Conservation (phyloP, 2,329 filamentous ascomycete species). For the Paecilomyces niveus region DNA sequence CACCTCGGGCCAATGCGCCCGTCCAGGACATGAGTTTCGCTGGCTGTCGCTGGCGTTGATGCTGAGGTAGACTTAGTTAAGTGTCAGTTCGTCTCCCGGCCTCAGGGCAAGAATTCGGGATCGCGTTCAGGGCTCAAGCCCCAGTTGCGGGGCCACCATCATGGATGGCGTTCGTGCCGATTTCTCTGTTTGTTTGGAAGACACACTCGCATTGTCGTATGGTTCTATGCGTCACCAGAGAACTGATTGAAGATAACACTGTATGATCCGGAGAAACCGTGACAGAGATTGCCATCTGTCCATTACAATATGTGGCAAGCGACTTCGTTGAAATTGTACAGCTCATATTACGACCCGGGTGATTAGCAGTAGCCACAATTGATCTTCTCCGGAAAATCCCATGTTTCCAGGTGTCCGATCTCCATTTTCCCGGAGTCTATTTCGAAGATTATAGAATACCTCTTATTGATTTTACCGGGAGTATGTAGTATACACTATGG, state of each 20-base stretch:
- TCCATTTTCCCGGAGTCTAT: neutral
- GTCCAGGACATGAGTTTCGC: neutral
- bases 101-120: neutral
- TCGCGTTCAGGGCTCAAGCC: neutral
- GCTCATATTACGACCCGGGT: no score
- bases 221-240: neutral
- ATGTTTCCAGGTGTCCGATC: neutral
- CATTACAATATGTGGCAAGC: neutral
- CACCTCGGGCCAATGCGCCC: neutral
- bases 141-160: neutral
- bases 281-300: neutral
- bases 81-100: neutral
- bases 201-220: neutral
- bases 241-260: neutral
- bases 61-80: neutral
- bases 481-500: no score
- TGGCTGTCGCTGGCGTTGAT: neutral
- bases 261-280: neutral
- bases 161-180: neutral
- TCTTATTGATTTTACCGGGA: neutral
- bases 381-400: neutral
- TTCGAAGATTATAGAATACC: neutral
- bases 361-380: neutral
- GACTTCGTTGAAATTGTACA: neutral
- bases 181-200: neutral